Conservation (phyloP, 164 flowering plant genomes). For the Houttuynia cordata region DNA sequence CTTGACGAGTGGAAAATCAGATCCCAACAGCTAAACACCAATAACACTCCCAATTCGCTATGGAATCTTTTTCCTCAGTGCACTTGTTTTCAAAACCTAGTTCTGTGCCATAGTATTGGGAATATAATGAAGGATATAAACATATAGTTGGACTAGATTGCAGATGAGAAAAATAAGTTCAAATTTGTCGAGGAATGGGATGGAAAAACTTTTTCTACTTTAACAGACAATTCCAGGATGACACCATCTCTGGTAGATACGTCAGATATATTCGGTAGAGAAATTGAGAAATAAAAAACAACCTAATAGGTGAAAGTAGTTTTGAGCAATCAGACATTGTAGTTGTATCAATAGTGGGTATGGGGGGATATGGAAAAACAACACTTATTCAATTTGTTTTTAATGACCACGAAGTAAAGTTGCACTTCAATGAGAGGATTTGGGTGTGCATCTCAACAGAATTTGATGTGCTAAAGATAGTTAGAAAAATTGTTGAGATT, state of each 20-base stretch:
- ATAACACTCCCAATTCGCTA: neutral
- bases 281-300: neutral
- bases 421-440: neutral
- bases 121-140: neutral
- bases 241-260: neutral
- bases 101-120: neutral
- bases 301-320: neutral
- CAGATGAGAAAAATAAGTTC: neutral
- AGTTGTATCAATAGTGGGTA: slow-evolving; percentile 6
- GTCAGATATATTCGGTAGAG: slow-evolving; percentile 1
- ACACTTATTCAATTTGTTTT: slow-evolving; percentile 4
- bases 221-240: neutral
- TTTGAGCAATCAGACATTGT: neutral
- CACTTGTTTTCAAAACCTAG: neutral
- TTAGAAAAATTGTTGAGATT: neutral
- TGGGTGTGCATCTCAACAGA: slow-evolving; percentile 5
- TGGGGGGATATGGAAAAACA: slow-evolving; percentile 8
- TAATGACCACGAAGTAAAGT: neutral
- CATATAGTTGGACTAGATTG: neutral
- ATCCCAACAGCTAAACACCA: neutral
- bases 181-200: no score
- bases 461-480: neutral
- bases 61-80: no score
- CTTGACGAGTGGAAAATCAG: neutral
- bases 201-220: no score